Conservation (phyloP, 805 yeast genomes). For the Candida awuae region DNA sequence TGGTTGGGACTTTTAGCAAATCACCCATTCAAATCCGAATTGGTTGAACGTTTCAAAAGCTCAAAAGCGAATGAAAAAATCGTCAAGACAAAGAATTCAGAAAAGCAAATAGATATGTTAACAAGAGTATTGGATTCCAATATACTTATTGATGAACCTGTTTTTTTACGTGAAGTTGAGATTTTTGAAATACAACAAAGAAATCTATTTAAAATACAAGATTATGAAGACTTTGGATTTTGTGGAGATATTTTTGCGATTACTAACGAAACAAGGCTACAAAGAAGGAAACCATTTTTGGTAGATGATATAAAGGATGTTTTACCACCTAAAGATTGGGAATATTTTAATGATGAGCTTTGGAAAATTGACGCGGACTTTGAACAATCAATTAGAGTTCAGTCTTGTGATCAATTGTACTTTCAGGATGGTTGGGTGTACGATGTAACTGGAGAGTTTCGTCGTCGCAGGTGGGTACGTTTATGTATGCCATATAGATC, state of each 20-base stretch:
- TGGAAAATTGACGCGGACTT: too few species aligned
- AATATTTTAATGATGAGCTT: constrained; percentile 45
- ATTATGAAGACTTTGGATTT: constrained; percentile 56
- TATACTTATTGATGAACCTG: constrained; percentile 58
- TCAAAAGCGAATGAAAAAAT: background rate
- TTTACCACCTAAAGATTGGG: constrained; percentile 61
- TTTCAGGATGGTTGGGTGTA: constrained; percentile 39
- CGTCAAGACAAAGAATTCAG: background rate
- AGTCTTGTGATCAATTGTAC: constrained; percentile 23
- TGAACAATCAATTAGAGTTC: too few species aligned
- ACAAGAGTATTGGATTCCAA: background rate
- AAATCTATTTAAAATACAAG: constrained; percentile 44
- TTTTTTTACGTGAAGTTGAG: constrained; percentile 58
- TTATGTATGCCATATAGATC: too few species aligned
- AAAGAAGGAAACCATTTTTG: constrained; percentile 59
- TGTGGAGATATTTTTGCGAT: constrained; percentile 45
- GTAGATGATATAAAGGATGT: constrained; percentile 46
- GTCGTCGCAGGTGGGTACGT: constrained; percentile 3
- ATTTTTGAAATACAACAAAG: constrained; percentile 67
- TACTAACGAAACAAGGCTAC: constrained; percentile 10
- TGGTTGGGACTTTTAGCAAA: constrained; percentile 48
- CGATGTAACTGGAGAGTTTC: constrained; percentile 21
- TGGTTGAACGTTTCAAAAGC: too few species aligned
- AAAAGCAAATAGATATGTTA: background rate
- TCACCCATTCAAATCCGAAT: too few species aligned